Base-by-base conservation (phyloP, 1,284 basidiomycete genomes). In the Puccinia brachypodii region DNA sequence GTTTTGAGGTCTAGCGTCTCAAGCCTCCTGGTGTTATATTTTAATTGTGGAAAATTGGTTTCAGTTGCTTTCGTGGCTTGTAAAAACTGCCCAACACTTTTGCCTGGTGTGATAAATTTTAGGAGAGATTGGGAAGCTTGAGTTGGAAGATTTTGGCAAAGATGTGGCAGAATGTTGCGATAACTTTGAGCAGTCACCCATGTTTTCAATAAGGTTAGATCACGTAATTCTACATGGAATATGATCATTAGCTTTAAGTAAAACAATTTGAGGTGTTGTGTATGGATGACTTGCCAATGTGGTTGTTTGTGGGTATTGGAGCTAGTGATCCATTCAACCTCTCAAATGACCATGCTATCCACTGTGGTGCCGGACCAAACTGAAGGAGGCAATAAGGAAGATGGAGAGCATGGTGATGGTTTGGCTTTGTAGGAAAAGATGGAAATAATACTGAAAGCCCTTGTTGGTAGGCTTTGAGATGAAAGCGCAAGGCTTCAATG, bases 241-340 rank as follows among this genome's bases (percentile, higher is more conserved):
- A 53, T 13, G 33, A 6, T 4, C 22, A 33, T 72, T 44, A 72
- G 69, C 16, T 47, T 7, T 72, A 50, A 22, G 11, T 14, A 36
- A 36, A 73, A 4, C 28, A 31, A 7, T 50, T 36, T 8, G 8
- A 11, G 13, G n/a, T 14, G 28, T 68, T 8, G 2, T 28, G 19
- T 36, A 50, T 53, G 50, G 31, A 50, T 40, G 19, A 60, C 60
- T 76, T 56, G 31, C 56, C 74, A 28, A 47, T 40, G 7, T 50
- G 56, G 13, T 72, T 72, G 33, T 72, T 72, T 72, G 69, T 0
- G 91, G 90, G 90, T 90, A 91, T 0, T 90, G 44, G 89, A 50
- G 69, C 69, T 19, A 72, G 69, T 36, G 69, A 72, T n/a, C 69
- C 69, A 38, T 72, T 53, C 33, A 72, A 36, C 33, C 56, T 71